These are phyloP conservation scores for Podospora australis DNA, from an alignment of 495 filamentous ascomycete species.

Conservation along the genomic window DNA sequence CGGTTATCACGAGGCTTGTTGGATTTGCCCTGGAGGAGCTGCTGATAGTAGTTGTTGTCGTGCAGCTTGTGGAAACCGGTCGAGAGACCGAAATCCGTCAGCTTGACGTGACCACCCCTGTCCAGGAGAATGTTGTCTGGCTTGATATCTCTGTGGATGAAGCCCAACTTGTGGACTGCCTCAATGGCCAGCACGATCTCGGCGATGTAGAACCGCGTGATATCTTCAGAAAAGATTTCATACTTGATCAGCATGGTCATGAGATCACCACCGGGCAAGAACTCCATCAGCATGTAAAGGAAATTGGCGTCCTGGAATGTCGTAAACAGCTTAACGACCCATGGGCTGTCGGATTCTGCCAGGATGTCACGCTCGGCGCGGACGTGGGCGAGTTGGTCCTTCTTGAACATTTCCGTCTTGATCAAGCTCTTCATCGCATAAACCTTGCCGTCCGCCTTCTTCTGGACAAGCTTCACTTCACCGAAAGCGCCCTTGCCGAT, in stretches of 20 bases:
- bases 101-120: conserved; percentile 90
- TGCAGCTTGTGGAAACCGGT: conserved; percentile 97
- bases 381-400: conserved; percentile 98
- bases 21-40: conserved; percentile 78
- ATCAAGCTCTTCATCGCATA: conserved; percentile 97
- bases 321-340: conserved; percentile 96
- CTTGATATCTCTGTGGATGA: conserved; percentile 99
- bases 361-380: conserved; percentile 96
- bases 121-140: conserved; percentile 98
- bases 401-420: conserved; percentile 99
- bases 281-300: conserved; percentile 99
- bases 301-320: conserved; percentile 96
- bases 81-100: conserved; percentile 96
- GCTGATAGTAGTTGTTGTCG: conserved; percentile 96
- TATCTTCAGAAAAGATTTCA: conserved; percentile 97
- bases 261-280: conserved; percentile 92
- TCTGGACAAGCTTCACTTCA: conserved; percentile 93
- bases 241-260: conserved; percentile 99
- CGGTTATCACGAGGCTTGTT: conserved; percentile 66
- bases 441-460: conserved; percentile 93
- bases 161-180: conserved; percentile 93
- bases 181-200: conserved; percentile 97
- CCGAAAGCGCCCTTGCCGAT: conserved; percentile 99
- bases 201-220: conserved; percentile 98
- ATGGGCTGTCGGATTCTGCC: conserved; percentile 96